phyloP scores from a whole-genome alignment of 768 basidiomycete species.

The Naganishia kalamii region DNA sequence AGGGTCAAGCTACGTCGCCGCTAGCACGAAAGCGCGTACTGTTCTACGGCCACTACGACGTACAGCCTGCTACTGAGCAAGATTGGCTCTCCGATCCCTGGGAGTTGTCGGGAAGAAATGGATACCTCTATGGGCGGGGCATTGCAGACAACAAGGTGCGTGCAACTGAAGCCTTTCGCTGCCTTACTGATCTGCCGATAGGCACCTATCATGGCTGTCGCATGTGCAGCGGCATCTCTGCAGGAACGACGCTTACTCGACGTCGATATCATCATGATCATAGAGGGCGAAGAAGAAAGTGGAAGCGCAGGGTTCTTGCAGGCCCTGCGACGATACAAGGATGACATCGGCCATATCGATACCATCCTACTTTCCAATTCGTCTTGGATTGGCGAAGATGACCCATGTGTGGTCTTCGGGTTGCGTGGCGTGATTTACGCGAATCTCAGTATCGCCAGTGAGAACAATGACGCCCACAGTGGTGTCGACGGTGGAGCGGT shows the following conservation, averaged over 20 bases:
- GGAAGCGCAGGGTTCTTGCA: slow-evolving; percentile 80
- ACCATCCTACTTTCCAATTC: slow-evolving; percentile 78
- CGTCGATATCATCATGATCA: slow-evolving; percentile 78
- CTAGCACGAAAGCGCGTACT: slow-evolving; percentile 55
- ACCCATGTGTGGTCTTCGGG: slow-evolving; percentile 91
- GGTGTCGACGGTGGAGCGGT: slow-evolving; percentile 88
- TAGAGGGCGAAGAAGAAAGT: slow-evolving; percentile 96
- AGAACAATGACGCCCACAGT: slow-evolving; percentile 77
- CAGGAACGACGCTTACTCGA: slow-evolving; percentile 66
- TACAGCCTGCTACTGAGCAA: slow-evolving; percentile 69
- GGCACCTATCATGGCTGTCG: slow-evolving; percentile 84
- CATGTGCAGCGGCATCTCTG: slow-evolving; percentile 79
- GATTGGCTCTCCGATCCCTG: slow-evolving; percentile 85
- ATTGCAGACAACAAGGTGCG: slow-evolving; percentile 71
- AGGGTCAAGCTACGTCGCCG: slow-evolving; percentile 43
- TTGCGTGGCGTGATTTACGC: slow-evolving; percentile 90
- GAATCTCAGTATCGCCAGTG: slow-evolving; percentile 66
- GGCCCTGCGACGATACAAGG: slow-evolving; percentile 70
- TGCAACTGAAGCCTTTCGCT: too few relatives aligned
- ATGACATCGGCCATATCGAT: slow-evolving; percentile 76
- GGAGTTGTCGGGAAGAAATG: slow-evolving; percentile 70
- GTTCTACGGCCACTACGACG: slow-evolving; percentile 99
- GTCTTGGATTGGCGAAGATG: slow-evolving; percentile 88
- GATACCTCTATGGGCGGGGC: slow-evolving; percentile 53
- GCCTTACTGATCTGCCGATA: too few relatives aligned